Percentiles rank a stretch among this genome's conserved stretches.
These are phyloP conservation scores for Penicillium coprophilum DNA, from an alignment of 495 filamentous ascomycete genomes.

Conservation along the genomic window DNA sequence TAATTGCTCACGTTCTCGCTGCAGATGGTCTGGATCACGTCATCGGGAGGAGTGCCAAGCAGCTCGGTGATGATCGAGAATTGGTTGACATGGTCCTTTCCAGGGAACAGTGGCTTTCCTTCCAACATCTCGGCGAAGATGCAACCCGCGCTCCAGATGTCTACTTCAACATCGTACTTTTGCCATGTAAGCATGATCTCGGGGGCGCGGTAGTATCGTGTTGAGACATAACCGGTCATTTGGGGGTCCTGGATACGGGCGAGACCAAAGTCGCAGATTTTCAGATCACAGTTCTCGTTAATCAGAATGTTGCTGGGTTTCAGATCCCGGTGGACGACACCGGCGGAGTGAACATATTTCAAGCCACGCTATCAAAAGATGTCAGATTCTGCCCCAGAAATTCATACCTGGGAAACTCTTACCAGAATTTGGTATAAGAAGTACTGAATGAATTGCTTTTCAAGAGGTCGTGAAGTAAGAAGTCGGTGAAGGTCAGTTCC, in stretches of 20 bases:
- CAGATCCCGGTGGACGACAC: constrained; percentile 94
- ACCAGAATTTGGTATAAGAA: constrained; percentile 99
- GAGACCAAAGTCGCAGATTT: constrained; percentile 98
- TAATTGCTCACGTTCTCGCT: constrained; percentile 91
- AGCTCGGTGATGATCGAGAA: constrained; percentile 99
- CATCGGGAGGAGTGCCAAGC: constrained; percentile 94
- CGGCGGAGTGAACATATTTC: constrained; percentile 98
- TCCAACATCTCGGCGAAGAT: constrained; percentile 99
- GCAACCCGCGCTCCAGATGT: constrained; percentile 98
- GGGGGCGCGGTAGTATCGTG: constrained; percentile 95
- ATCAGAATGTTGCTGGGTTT: constrained; percentile 99
- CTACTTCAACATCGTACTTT: constrained; percentile 98
- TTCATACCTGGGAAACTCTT: constrained; percentile 13
- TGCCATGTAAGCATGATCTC: constrained; percentile 99
- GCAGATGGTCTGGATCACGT: constrained; percentile 97
- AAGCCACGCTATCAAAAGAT: constrained; percentile 73
- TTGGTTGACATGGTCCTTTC: constrained; percentile 99
- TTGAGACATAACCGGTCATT: constrained; percentile 99
- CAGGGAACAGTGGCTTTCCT: constrained; percentile 96
- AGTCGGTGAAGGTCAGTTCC: constrained; percentile 96
- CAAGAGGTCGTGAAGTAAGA: constrained; percentile 89
- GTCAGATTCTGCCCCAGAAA: constrained; percentile 83
- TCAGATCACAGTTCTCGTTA: constrained; percentile 98
- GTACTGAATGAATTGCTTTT: constrained; percentile 99
- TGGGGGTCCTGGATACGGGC: constrained; percentile 99